These are phyloP conservation scores for Cladophialophora bantiana DNA, from an alignment of 2,329 filamentous ascomycete species.

Conservation along the genomic window DNA sequence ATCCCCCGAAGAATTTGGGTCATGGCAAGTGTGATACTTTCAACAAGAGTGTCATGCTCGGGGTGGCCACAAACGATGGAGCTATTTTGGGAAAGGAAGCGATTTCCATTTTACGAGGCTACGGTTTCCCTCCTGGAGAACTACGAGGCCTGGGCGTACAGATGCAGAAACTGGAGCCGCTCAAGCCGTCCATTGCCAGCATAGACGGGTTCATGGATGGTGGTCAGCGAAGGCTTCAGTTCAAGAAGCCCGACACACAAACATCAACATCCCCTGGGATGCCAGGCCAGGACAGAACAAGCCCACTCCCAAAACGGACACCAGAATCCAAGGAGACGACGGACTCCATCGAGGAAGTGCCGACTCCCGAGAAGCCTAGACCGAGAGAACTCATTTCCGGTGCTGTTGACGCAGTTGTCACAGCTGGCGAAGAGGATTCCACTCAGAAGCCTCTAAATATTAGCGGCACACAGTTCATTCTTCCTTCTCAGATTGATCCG, in stretches of 20 bases:
- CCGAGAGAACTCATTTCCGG: conserved; percentile 37
- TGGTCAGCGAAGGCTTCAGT: conserved; percentile 80
- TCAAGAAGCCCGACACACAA: conserved; percentile 63
- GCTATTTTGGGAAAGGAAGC: conserved; percentile 80
- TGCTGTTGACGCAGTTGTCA: conserved; percentile 38
- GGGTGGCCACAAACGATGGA: conserved; percentile 79
- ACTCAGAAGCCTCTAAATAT: conserved; percentile 68
- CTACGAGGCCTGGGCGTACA: conserved; percentile 91
- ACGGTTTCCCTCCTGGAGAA: conserved; percentile 86
- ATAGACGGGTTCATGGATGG: conserved; percentile 58
- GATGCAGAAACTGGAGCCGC: conserved; percentile 86
- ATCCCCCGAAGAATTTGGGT: conserved; percentile 90
- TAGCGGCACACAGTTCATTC: conserved; percentile 86
- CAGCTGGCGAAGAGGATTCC: conserved; percentile 43
- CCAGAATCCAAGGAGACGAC: conserved; percentile 39
- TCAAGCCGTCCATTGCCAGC: conserved; percentile 61
- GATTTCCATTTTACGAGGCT: conserved; percentile 80
- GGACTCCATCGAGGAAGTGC: conserved; percentile 62
- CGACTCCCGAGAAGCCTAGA: conserved; percentile 50
- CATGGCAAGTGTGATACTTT: conserved; percentile 95
- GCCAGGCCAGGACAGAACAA: conserved; percentile 16
- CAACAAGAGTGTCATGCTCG: conserved; percentile 84
- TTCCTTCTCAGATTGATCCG: conserved; percentile 81
- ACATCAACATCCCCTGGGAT: conserved; percentile 28
- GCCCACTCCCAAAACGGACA: conserved; percentile 10